Base-by-base conservation (phyloP, 352 stramenopile species). In the Phytophthora citrophthora region DNA sequence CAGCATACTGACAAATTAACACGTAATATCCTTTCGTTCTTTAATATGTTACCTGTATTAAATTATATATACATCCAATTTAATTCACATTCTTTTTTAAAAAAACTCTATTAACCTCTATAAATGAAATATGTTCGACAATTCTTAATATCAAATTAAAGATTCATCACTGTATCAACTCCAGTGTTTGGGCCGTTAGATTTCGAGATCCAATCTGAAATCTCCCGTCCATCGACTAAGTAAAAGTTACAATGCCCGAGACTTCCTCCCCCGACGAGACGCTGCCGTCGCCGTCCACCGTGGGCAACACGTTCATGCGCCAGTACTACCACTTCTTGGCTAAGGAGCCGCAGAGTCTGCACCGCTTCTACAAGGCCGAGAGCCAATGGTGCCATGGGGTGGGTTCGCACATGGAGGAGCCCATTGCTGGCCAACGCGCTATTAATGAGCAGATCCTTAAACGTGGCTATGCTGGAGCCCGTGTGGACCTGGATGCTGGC, bases 251-350 rank as follows among this genome's bases (percentile, higher is more conserved):
- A 58, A 86, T 89, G 79, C 76, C 79, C 50, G 76, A 90, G 74
- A 85, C 61, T 47, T 50, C 68, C 44, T 41, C 67, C 47, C 61
- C 58, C 36, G 68, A 83, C 27, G 74, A 84, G 64, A 63, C 52
- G 67, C 51, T 51, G 43, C 74, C 82, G 52, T 76, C 88, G 53
- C 86, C 86, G 36, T 76, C 73, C 57, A 84, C 76, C 47, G 88
- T 96, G 49, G 88, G 88, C 55, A 92, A 86, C 69, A 88, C 88
- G 34, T 96, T 96, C 68, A 93, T 96, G 79, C 85, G 85, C 49
- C 88, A 96, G 77, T 96, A 96, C 76, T 96, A 96, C 74, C 85
- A 93, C 60, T 83, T 96, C 49, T 70, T 96, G 60, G 86, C 84
- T 53, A 92, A 94, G 63, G 82, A 91, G 52, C 88, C 88, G 54